Base-by-base conservation (phyloP, 331 rosid species). In the Acacia pycnantha region DNA sequence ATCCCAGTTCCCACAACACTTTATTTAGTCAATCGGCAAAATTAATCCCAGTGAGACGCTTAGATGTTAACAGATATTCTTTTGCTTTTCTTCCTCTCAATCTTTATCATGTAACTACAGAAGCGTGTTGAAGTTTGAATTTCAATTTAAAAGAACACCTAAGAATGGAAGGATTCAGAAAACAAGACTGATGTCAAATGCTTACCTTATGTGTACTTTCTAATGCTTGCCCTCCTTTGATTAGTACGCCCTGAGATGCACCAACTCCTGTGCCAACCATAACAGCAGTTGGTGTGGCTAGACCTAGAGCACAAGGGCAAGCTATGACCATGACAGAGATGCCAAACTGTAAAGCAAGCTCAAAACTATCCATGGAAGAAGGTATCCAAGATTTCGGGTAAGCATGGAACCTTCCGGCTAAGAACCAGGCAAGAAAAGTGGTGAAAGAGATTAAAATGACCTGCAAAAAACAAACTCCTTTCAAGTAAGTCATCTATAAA, bases 221-320 rank as follows among this genome's bases (percentile, higher is more conserved):
- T 79, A 95, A 83, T 61, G 98, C 97, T 82, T 90, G 94, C 22
- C 98, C 98, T 11, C 98, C 97, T 90, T 95, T 95, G 89, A 95
- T 93, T 74, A 95, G 79, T 26, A 95, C 91, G 53, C 98, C 98
- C 74, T 93, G 92, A 59, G 94, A 88, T 19, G 98, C 98, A 29
- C 97, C 98, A 16, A 95, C 97, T 62, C 98, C 97, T 2, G 97
- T 95, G 26, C 97, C 98, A 79, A 95, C 98, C 98, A 95, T 95
- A 78, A 95, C 98, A 26, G 97, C 97, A 8, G 98, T 95, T 22
- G 97, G 98, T 2, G 97, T 95, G 1, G 97, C 98, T 58, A 93
- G 88, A 81, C 97, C 98, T 50, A 95, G 86, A 59, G 98, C 98
- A 91, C 97, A 95, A 69, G 97, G 98, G 84, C 97, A 95, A 29